Evolutionary conservation across 2,329 filamentous ascomycete genomes (phyloP), one percentile per base, ranked within the genome.

Genomic region (Cladophialophora yegresii): DNA sequence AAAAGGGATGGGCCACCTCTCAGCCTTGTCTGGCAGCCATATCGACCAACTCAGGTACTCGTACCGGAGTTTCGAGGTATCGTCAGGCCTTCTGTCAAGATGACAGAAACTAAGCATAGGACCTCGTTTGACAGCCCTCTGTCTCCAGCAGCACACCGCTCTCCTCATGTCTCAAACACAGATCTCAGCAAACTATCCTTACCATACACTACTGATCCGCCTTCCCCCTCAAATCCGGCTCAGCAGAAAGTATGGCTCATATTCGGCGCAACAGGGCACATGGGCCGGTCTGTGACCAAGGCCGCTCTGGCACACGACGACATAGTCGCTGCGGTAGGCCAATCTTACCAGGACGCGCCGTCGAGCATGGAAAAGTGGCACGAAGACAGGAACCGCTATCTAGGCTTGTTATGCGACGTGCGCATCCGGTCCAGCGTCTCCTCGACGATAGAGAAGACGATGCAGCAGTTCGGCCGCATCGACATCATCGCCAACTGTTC

Each of bases 181-280:
- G 59, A 63, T 49, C 12, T 58, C 63, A 73, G 79, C 10, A 80
- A 78, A 67, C 79, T 87, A 9, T 79, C 88, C 71, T 85, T 98
- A 2, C 93, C 93, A 0, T 81, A 88, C 36, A 96, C 91, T 70
- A 96, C 92, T 75, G 91, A 96, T 71, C 93, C 93, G 28, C 92
- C 93, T 0, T 85, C 86, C 20, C 84, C 87, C 10, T 83, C 84
- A 54, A 88, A 89, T 63, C 87, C 89, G 10, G 82, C 86, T 1
- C 89, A 88, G 75, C 89, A 89, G 75, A 85, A 92, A 67, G 89
- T 93, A 79, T 98, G 93, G 93, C 87, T 98, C 74, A 83, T 98
- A 61, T 99, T 97, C 77, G 95, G 95, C 55, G 93, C 92, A 55
- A 97, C 93, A n/a, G 95, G 95, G 62, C 95, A 99, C 73, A 96